Evolutionary conservation across 805 yeast genomes (phyloP).

Genomic region (Kazachstania viticola): DNA sequence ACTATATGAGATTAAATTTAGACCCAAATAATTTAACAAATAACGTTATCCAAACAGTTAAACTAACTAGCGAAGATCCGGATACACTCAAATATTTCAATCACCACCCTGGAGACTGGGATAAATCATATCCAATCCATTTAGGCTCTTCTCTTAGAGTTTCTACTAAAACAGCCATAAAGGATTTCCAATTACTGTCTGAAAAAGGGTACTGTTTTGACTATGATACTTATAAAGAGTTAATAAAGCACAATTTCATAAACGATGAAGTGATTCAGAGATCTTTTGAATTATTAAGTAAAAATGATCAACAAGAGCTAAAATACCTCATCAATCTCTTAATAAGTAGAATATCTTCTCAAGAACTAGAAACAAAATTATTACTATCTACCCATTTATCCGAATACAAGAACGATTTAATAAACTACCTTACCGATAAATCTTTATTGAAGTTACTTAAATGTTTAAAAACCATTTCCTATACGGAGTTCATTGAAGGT

Average conservation of each 20-base stretch:
- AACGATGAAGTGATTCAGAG: conserved; percentile 12
- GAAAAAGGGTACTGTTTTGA: conserved; percentile 23
- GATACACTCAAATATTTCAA: conserved; percentile 15
- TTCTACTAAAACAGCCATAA: conserved; percentile 16
- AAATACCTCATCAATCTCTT: conserved; percentile 13
- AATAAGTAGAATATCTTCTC: conserved; percentile 4
- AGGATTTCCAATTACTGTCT: conserved; percentile 16
- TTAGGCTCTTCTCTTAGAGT: conserved; percentile 19
- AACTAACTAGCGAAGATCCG: conserved; percentile 14
- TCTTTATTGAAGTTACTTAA: conserved; percentile 16
- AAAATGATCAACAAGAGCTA: conserved; percentile 11
- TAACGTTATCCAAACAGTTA: conserved; percentile 21
- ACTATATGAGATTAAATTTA: conserved; percentile 17
- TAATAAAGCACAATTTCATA: conserved; percentile 12
- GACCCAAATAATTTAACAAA: conserved; percentile 17
- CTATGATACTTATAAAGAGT: conserved; percentile 22
- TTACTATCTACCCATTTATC: conserved; percentile 1
- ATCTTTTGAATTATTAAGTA: conserved; percentile 3
- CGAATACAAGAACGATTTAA: not conserved
- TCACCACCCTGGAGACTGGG: conserved; percentile 27
- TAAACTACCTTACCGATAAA: conserved; percentile 13
- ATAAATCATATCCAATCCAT: conserved; percentile 22
- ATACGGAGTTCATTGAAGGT: conserved; percentile 8
- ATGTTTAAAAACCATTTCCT: conserved; percentile 2
- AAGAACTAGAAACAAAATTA: conserved; percentile 5